Evolutionary conservation across 2,329 filamentous ascomycete genomes (phyloP).

Genomic region (Leptographium wingfieldii): DNA sequence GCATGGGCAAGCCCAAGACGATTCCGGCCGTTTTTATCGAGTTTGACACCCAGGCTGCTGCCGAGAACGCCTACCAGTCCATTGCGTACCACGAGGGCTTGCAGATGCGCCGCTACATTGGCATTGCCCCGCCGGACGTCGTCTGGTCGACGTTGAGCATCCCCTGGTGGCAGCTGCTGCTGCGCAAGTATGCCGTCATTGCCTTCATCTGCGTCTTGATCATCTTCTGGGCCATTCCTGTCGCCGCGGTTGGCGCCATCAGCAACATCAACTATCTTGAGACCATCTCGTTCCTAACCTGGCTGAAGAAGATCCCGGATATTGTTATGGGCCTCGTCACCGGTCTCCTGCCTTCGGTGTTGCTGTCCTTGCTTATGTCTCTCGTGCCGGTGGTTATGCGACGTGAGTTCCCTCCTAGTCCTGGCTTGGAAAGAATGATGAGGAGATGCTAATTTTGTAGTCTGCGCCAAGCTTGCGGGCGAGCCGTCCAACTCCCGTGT

Average conservation of each 20-base stretch:
- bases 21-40: slow-evolving; percentile 81
- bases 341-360: slow-evolving; percentile 68
- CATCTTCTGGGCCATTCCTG: slow-evolving; percentile 70
- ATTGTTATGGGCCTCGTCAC: slow-evolving; percentile 71
- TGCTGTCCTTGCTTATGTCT: slow-evolving; percentile 74
- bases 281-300: slow-evolving; percentile 52
- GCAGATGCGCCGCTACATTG: slow-evolving; percentile 77
- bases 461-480: slow-evolving; percentile 68
- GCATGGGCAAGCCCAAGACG: slow-evolving; percentile 48
- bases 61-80: slow-evolving; percentile 77
- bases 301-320: slow-evolving; percentile 57
- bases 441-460: slow-evolving; percentile 20
- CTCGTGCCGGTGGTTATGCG: slow-evolving; percentile 74
- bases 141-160: slow-evolving; percentile 80
- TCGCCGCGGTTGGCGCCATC: slow-evolving; percentile 71
- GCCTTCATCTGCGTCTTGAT: slow-evolving; percentile 66
- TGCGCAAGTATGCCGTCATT: slow-evolving; percentile 56
- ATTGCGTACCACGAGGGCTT: slow-evolving; percentile 77
- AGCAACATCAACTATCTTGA: slow-evolving; percentile 69
- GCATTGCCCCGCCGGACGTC: slow-evolving; percentile 68
- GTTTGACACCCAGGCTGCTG: slow-evolving; percentile 69
- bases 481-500: slow-evolving; percentile 68
- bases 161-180: slow-evolving; percentile 72
- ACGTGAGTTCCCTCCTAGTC: slow-evolving; percentile 31
- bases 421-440: neutral